Evolutionary conservation across 2,329 filamentous ascomycete species (phyloP).

Genomic region (Aspergillus alliaceus): DNA sequence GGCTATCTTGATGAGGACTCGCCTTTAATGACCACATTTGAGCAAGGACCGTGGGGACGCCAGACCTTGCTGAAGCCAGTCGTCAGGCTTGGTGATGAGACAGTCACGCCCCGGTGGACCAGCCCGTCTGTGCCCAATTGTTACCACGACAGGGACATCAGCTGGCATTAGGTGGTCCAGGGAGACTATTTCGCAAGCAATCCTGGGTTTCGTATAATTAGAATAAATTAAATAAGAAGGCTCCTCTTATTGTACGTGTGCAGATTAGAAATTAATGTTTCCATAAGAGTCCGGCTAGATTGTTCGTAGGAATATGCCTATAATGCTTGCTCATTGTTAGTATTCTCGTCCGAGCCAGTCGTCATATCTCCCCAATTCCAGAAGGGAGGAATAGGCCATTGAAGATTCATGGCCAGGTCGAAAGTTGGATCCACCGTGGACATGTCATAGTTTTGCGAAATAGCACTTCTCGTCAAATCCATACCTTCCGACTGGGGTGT

Average conservation of each 20-base stretch:
- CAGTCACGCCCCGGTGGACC: constrained; percentile 9
- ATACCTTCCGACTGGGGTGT: background rate
- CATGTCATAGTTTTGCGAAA: background rate
- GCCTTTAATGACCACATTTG: constrained; percentile 9
- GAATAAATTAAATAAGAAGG: no score
- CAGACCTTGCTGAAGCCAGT: constrained; percentile 13
- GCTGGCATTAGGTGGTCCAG: constrained; percentile 9
- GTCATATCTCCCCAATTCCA: constrained; percentile 14
- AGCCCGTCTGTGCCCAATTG: constrained; percentile 14
- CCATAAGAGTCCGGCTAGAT: background rate
- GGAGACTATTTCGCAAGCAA: background rate
- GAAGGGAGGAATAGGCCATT: constrained; percentile 11
- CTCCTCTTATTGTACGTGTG: no score
- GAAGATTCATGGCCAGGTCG: constrained; percentile 3
- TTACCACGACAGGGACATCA: constrained; percentile 10
- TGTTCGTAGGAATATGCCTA: background rate
- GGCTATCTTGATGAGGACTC: constrained; percentile 8
- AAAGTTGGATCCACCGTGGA: background rate
- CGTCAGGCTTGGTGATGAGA: constrained; percentile 8
- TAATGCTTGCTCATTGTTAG: background rate
- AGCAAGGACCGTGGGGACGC: constrained; percentile 8
- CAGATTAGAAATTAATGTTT: no score
- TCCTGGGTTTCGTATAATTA: background rate
- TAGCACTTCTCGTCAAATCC: background rate
- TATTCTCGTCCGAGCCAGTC: background rate